Percentiles rank a stretch among this genome's conserved stretches.
These are phyloP conservation scores for Flaveria trinervia DNA, from an alignment of 129 eudicot genomes.

Conservation along the genomic window DNA sequence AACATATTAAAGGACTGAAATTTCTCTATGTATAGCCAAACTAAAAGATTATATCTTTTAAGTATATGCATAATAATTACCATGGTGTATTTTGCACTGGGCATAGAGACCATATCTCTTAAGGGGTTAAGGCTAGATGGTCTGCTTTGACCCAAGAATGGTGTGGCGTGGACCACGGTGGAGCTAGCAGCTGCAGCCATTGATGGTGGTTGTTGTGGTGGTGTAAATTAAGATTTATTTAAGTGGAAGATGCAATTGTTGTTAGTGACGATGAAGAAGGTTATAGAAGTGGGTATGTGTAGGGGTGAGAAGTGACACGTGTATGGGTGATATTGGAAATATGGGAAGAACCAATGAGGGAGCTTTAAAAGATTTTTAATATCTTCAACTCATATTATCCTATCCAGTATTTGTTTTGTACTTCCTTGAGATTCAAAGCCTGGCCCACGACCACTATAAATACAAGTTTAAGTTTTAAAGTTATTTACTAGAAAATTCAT, in stretches of 20 bases:
- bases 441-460: too few species aligned
- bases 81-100: conserved; percentile 64
- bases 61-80: conserved; percentile 25
- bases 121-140: conserved; percentile 48
- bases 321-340: conserved; percentile 43
- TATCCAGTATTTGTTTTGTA: conserved; percentile 49
- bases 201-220: conserved; percentile 12
- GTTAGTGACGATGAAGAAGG: conserved; percentile 12
- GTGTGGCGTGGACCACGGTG: conserved; percentile 58
- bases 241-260: conserved; percentile 10
- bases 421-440: neutral
- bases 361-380: conserved; percentile 45
- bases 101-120: conserved; percentile 61
- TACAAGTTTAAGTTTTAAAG: too few species aligned
- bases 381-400: conserved; percentile 52
- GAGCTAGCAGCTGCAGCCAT: conserved; percentile 70
- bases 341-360: conserved; percentile 56
- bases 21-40: neutral
- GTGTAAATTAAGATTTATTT: too few species aligned
- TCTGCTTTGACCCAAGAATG: conserved; percentile 71
- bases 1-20: too few species aligned
- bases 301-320: conserved; percentile 19
- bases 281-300: conserved; percentile 10
- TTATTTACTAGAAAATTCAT: too few species aligned
- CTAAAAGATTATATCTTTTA: neutral